Base-by-base conservation (phyloP, 768 basidiomycete species). In the Agaricus bisporus region DNA sequence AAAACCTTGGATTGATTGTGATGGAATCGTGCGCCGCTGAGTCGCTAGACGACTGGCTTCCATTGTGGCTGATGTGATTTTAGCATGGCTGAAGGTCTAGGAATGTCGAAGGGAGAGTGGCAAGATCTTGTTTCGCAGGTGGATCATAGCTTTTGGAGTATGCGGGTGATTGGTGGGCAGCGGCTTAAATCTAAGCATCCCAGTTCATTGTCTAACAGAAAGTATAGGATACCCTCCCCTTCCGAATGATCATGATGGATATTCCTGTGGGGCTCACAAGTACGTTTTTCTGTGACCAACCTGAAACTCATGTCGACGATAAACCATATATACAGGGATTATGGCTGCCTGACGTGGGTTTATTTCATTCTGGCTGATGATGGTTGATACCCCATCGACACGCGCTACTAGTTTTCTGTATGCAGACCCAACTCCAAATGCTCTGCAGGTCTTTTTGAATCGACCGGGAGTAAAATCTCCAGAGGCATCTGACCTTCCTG, bases 261-360 rank as follows among this genome's bases (percentile, higher is more conserved):
- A 88, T 63, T 92, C 90, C 14, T 95, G 93, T 61, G 93, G 93
- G 25, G 88, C 88, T 22, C 93, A 97, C 70, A 92, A 86, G 91
- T 91, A 62, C 59, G 64, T 46, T 1, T 37, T 9, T 28, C 14
- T 17, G 22, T 36, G 15, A 32, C 36, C 26, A 3, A 36, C 25
- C 17, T 18, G 36, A 10, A 39, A 12, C 26, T 32, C 22, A 35
- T 22, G 15, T 37, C 32, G 4, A 42, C 49, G 14, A 55, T 5
- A 48, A 6, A 9, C 32, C 38, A 29, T 41, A 44, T 55, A 1
- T 35, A 22, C 66, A 89, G 87, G 64, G 93, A 95, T 65, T 97
- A 95, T 61, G 94, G 94, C 22, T 94, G 91, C 68, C 66, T 91
- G 58, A 95, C 93, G 85, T 91, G 68, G 62, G 79, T 61, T 26